These are phyloP conservation scores for Actinomucor elegans DNA, from an alignment of 371 early-diverging fungal genomes.

Conservation along the genomic window DNA sequence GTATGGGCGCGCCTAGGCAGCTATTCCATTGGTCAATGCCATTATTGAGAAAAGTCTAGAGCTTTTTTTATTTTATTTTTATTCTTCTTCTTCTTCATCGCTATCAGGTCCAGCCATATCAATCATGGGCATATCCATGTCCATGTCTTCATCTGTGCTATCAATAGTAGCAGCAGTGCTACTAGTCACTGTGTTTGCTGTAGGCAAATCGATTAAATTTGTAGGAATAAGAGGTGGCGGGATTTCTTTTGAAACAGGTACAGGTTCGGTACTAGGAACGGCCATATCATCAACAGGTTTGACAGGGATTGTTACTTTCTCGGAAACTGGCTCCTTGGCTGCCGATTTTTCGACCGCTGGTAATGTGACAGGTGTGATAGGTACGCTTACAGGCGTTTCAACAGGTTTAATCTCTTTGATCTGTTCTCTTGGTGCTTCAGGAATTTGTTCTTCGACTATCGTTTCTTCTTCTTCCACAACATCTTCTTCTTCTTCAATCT, in stretches of 20 bases:
- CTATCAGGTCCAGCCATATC: conserved; percentile 45
- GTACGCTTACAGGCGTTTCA: not conserved
- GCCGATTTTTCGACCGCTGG: not conserved
- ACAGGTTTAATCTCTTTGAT: not conserved
- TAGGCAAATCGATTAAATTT: no score
- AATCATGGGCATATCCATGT: conserved; percentile 43
- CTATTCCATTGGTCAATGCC: no score
- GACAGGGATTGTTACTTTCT: not conserved
- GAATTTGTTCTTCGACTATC: conserved; percentile 3
- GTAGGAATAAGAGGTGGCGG: not conserved
- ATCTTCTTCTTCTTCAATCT: conserved; percentile 7
- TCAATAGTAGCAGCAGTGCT: not conserved
- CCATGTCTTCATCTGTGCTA: conserved; percentile 10
- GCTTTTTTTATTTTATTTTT: not conserved
- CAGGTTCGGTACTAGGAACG: not conserved
- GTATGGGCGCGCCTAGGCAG: not conserved
- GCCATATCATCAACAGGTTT: not conserved
- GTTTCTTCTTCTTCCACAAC: not conserved
- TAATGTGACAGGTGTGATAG: conserved; percentile 9
- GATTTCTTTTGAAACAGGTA: not conserved
- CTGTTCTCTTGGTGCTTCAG: not conserved
- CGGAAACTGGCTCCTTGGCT: not conserved
- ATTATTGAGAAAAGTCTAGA: no score
- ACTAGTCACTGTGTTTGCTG: no score
- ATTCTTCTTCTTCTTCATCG: conserved; percentile 31